Percentiles rank a stretch among this genome's conserved stretches.
Conservation (phyloP, 768 basidiomycete genomes). For the Tylopilus sp. region DNA sequence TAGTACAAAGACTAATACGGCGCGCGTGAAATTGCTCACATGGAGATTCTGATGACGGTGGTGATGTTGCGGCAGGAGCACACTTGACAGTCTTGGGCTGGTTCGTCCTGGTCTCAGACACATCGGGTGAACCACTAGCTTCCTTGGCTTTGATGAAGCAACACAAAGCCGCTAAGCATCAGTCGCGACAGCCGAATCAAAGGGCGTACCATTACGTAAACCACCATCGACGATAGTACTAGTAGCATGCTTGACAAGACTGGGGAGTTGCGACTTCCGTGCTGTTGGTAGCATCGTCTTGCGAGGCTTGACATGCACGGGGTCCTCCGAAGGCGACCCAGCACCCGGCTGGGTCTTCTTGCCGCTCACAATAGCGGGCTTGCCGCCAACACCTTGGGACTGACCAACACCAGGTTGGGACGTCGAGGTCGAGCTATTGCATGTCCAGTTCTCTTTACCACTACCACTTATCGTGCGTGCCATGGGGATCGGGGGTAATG, state of each 20-base stretch:
- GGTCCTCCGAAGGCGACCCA: conserved; percentile 3
- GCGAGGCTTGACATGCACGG: conserved; percentile 5
- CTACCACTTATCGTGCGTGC: not conserved
- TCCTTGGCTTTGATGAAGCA: conserved; percentile 7
- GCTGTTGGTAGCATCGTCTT: conserved; percentile 12
- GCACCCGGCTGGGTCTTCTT: conserved; percentile 3
- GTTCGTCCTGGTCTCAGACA: conserved; percentile 16
- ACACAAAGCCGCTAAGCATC: not conserved
- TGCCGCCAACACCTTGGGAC: not conserved
- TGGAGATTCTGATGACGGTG: not conserved
- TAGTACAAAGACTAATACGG: not conserved
- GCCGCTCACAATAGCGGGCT: conserved; percentile 2
- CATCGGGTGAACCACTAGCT: conserved; percentile 6
- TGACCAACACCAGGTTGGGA: conserved; percentile 5
- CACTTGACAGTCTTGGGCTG: not conserved
- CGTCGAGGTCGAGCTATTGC: conserved; percentile 2
- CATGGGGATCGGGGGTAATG: conserved; percentile 2
- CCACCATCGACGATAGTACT: not conserved
- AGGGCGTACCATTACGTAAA: conserved; percentile 1
- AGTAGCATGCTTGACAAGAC: not conserved
- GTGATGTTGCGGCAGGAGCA: not conserved
- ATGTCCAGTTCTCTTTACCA: conserved; percentile 14
- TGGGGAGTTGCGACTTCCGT: not conserved
- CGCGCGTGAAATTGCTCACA: conserved; percentile 3
- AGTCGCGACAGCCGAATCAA: not conserved